Conservation (phyloP, 352 stramenopile species). For the Globisporangium viniferum region DNA sequence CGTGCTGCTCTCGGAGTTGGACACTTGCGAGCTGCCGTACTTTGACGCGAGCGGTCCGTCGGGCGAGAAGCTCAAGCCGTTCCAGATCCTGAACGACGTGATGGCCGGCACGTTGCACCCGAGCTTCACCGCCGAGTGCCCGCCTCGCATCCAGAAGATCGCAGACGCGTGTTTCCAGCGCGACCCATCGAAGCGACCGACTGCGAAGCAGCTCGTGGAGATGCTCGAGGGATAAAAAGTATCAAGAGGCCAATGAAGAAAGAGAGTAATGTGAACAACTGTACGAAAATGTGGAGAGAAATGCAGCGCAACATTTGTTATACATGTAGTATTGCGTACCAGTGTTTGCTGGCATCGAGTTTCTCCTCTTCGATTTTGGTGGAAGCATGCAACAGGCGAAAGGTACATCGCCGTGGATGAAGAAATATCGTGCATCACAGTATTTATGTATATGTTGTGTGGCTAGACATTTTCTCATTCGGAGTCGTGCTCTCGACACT, state of each 20-base stretch:
- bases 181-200: constrained; percentile 35
- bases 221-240: constrained; percentile 29
- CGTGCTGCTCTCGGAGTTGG: constrained; percentile 41
- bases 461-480: too few species aligned
- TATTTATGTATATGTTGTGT: too few species aligned
- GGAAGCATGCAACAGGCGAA: too few species aligned
- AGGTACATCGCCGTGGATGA: too few species aligned
- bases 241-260: constrained; percentile 5
- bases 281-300: neutral
- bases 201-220: constrained; percentile 33
- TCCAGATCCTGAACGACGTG: constrained; percentile 41
- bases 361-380: too few species aligned
- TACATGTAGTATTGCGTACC: too few species aligned
- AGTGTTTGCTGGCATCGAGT: too few species aligned
- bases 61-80: constrained; percentile 32
- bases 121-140: constrained; percentile 36
- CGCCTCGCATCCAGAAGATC: constrained; percentile 31
- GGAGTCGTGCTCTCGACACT: neutral
- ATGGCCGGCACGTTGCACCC: constrained; percentile 39
- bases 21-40: constrained; percentile 39
- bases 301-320: too few species aligned
- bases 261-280: neutral
- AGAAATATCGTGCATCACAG: too few species aligned
- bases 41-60: constrained; percentile 21
- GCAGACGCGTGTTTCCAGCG: constrained; percentile 42